Conservation (phyloP, 2,329 filamentous ascomycete genomes). For the Colletotrichum filicis region DNA sequence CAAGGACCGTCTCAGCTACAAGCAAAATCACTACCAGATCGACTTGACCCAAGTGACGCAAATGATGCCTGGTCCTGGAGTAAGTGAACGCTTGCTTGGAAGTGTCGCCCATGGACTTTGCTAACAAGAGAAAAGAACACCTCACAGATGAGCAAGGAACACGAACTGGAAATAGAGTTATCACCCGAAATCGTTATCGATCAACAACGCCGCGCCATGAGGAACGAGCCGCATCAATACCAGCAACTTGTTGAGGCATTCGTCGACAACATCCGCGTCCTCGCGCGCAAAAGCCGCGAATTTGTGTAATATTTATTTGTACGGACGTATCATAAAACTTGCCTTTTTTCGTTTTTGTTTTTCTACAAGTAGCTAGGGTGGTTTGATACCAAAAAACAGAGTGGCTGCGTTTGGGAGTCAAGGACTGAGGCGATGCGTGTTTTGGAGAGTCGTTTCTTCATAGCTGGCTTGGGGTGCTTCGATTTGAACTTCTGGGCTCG, state of each 20-base stretch:
- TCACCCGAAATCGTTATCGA: slow-evolving; percentile 71
- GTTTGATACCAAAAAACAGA: slow-evolving; percentile 30
- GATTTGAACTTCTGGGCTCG: neutral
- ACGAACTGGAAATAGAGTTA: slow-evolving; percentile 85
- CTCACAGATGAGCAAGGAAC: slow-evolving; percentile 68
- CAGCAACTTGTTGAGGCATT: slow-evolving; percentile 77
- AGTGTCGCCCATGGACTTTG: slow-evolving; percentile 18
- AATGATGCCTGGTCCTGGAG: slow-evolving; percentile 46
- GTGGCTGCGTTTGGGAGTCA: slow-evolving; percentile 23
- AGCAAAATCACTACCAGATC: slow-evolving; percentile 86
- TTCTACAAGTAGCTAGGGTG: slow-evolving; percentile 14
- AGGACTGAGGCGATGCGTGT: slow-evolving; percentile 18
- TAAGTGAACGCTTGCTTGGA: slow-evolving; percentile 41
- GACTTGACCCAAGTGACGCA: slow-evolving; percentile 91
- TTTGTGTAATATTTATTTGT: slow-evolving; percentile 37
- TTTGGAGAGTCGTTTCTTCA: slow-evolving; percentile 12
- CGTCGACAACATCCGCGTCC: slow-evolving; percentile 76
- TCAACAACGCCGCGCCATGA: slow-evolving; percentile 69
- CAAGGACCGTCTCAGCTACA: slow-evolving; percentile 94
- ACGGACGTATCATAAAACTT: neutral
- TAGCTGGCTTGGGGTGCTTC: neutral
- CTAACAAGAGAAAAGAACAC: slow-evolving; percentile 46
- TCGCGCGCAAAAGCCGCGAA: slow-evolving; percentile 59
- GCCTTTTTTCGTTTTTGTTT: neutral
- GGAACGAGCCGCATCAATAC: slow-evolving; percentile 67